phyloP scores from a whole-genome alignment of 2,329 filamentous ascomycete species.

The Fusarium floridanum region DNA sequence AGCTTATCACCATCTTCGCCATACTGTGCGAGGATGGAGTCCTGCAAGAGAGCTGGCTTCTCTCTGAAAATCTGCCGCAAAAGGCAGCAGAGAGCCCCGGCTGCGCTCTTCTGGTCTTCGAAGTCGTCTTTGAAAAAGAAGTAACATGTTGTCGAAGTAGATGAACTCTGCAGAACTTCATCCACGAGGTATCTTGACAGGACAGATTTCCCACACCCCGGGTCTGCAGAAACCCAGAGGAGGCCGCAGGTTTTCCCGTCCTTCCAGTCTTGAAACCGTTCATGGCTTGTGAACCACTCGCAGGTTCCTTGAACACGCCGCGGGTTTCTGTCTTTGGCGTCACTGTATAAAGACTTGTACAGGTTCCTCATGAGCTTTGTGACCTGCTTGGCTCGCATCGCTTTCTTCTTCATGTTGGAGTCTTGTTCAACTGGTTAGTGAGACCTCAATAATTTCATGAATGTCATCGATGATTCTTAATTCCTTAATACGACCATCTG shows the following conservation, averaged over 20 bases:
- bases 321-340: conserved; percentile 26
- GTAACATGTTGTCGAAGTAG: conserved; percentile 49
- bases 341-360: background rate
- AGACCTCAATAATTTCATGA: no score
- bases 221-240: conserved; percentile 55
- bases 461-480: no score
- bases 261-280: conserved; percentile 15
- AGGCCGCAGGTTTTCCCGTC: background rate
- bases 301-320: conserved; percentile 16
- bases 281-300: conserved; percentile 26
- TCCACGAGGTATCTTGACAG: conserved; percentile 54
- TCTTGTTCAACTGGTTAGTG: no score
- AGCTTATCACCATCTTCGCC: background rate
- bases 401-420: background rate
- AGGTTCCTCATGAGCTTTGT: background rate
- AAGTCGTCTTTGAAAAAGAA: conserved; percentile 62
- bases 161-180: conserved; percentile 28
- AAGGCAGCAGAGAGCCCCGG: conserved; percentile 50
- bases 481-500: no score
- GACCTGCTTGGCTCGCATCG: background rate
- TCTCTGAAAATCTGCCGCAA: conserved; percentile 54
- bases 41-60: background rate
- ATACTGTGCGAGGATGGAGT: background rate
- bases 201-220: conserved; percentile 60
- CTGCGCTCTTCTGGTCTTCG: conserved; percentile 48